Evolutionary conservation across 805 yeast species (phyloP).

Genomic region (Jamesozyma piceae): DNA sequence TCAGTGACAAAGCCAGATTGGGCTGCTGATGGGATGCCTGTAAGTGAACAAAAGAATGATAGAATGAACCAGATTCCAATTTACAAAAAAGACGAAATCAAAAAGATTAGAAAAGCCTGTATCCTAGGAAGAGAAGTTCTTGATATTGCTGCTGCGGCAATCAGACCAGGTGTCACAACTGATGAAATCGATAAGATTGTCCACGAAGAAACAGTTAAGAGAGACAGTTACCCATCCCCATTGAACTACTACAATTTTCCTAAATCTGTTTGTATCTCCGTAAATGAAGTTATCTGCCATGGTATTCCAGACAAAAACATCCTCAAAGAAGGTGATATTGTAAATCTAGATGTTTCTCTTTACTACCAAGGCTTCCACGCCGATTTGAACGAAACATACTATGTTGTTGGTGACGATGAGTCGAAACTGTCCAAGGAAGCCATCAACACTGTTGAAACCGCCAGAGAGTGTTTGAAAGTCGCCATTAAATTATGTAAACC

Average conservation of each 20-base stretch:
- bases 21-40: conserved; percentile 70
- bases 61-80: conserved; percentile 57
- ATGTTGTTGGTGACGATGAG: conserved; percentile 85
- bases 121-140: conserved; percentile 76
- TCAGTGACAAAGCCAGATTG: conserved; percentile 74
- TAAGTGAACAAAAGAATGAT: conserved; percentile 64
- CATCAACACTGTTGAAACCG: conserved; percentile 85
- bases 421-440: conserved; percentile 53
- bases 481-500: conserved; percentile 87
- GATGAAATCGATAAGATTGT: conserved; percentile 83
- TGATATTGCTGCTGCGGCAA: conserved; percentile 76
- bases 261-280: conserved; percentile 83
- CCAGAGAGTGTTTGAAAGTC: conserved; percentile 76
- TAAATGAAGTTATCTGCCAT: conserved; percentile 92
- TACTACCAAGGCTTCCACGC: conserved; percentile 86
- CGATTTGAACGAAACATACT: conserved; percentile 92
- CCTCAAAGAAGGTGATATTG: conserved; percentile 86
- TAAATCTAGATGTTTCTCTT: conserved; percentile 81
- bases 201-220: conserved; percentile 78
- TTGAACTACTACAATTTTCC: conserved; percentile 91
- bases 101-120: conserved; percentile 66
- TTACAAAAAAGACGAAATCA: conserved; percentile 58
- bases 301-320: conserved; percentile 91
- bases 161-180: conserved; percentile 84
- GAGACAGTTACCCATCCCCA: conserved; percentile 91